Evolutionary conservation across 495 filamentous ascomycete genomes (phyloP), one percentile per base, ranked within the genome.

Genomic region (Hypomontagnella monticulosa): DNA sequence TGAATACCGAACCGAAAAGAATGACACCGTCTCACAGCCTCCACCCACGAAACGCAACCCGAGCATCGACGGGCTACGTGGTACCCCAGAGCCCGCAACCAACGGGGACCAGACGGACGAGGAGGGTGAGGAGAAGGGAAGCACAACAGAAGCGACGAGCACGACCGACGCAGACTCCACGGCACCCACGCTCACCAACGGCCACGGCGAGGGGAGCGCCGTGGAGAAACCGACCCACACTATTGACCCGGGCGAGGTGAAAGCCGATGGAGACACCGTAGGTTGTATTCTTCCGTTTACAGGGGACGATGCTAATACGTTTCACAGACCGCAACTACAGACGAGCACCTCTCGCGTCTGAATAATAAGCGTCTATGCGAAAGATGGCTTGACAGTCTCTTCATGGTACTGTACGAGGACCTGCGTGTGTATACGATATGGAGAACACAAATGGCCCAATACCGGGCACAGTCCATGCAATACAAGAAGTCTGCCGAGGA

Each of bases 361-460:
- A 93, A 92, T 61, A 95, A 97, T 78, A 99, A 99, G 79, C 89
- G 95, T 1, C 87, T 99, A 4, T 99, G 95, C 71, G 95, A 99
- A 73, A 87, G 95, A 63, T 99, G 95, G 95, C 85, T 99, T 2
- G 95, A 99, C 76, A 98, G 96, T 67, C 85, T 99, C 32, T 98
- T 99, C 81, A 99, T 99, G 95, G 94, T 98, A 0, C 85, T 98
- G 0, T 99, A 98, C 72, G 95, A 99, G 75, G 95, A 99, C 71
- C 85, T 99, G 8, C 91, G 95, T 27, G 93, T 99, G 56, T 99
- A 98, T 79, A 98, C 95, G 37, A 98, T 99, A 73, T 99, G 95
- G 95, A 89, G 95, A 37, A 97, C 95, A 2, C 96, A 98, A 76
- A 91, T 97, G 87, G 91, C 92, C 4, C 94, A 97, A 67, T 94